These are phyloP conservation scores for Sutorius australiensis DNA, from an alignment of 768 basidiomycete species.

Conservation along the genomic window DNA sequence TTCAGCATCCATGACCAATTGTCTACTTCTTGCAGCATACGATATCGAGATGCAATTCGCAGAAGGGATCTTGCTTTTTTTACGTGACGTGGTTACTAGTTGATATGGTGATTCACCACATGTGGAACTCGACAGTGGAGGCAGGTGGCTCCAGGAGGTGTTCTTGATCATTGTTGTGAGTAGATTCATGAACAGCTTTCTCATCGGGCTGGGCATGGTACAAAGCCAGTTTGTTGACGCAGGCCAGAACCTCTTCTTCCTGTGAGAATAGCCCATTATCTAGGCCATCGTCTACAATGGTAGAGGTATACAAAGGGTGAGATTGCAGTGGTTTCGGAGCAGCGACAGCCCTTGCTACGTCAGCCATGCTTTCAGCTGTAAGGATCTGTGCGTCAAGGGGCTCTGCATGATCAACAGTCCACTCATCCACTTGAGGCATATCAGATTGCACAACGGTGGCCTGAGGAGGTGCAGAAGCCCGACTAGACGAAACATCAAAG, in stretches of 20 bases:
- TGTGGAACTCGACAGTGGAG: conserved; percentile 39
- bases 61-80: conserved; percentile 52
- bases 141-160: conserved; percentile 58
- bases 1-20: conserved; percentile 86
- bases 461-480: conserved; percentile 33
- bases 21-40: conserved; percentile 83
- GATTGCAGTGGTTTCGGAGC: too few relatives aligned
- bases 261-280: conserved; percentile 29
- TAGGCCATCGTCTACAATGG: conserved; percentile 46
- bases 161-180: conserved; percentile 33
- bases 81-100: conserved; percentile 25
- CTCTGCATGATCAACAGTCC: conserved; percentile 46
- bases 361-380: conserved; percentile 1
- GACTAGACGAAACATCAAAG: conserved; percentile 47
- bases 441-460: conserved; percentile 29
- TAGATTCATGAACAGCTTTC: conserved; percentile 14
- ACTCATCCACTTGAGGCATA: conserved; percentile 41
- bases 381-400: conserved; percentile 43
- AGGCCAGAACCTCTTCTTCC: conserved; percentile 14
- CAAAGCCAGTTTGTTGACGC: conserved; percentile 21
- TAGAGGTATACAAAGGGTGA: conserved; percentile 49
- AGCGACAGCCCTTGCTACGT: conserved; percentile 7
- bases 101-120: conserved; percentile 44
- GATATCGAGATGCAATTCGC: conserved; percentile 91
- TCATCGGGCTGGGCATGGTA: conserved; percentile 13